Evolutionary conservation across 2,329 filamentous ascomycete genomes (phyloP).

Genomic region (Clonostachys byssicola): DNA sequence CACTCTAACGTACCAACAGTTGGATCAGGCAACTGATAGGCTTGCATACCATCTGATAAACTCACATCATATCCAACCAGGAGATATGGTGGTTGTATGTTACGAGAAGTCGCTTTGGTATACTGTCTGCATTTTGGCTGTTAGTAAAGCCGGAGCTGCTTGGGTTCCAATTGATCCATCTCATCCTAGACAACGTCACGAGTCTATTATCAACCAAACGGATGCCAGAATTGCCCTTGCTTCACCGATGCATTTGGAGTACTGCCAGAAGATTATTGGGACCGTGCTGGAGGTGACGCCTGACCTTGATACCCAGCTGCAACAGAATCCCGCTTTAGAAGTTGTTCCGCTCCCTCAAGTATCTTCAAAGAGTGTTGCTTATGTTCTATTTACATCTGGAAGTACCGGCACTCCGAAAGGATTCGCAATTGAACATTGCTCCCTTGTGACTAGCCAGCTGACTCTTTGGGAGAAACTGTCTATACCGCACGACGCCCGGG

Average conservation of each 20-base stretch:
- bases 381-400: constrained; percentile 8
- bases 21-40: constrained; percentile 28
- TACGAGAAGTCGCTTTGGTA: constrained; percentile 5
- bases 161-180: constrained; percentile 3
- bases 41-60: constrained; percentile 27
- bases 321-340: neutral
- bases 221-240: neutral
- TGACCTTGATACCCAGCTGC: constrained; percentile 2
- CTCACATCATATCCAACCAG: neutral
- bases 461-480: neutral
- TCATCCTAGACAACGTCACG: constrained; percentile 1
- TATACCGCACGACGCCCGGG: constrained; percentile 7
- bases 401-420: constrained; percentile 8
- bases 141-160: constrained; percentile 4
- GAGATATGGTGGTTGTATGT: neutral
- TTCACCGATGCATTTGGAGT: neutral
- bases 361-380: constrained; percentile 3
- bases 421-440: constrained; percentile 1
- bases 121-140: constrained; percentile 1
- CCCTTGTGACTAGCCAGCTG: neutral
- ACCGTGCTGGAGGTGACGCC: constrained; percentile 11
- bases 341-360: too few species aligned
- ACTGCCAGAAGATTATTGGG: neutral
- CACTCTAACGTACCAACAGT: constrained; percentile 11
- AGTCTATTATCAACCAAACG: neutral